Evolutionary conservation across 192 early-diverging fungal genomes (phyloP).

Genomic region (Glomus cerebriforme): DNA sequence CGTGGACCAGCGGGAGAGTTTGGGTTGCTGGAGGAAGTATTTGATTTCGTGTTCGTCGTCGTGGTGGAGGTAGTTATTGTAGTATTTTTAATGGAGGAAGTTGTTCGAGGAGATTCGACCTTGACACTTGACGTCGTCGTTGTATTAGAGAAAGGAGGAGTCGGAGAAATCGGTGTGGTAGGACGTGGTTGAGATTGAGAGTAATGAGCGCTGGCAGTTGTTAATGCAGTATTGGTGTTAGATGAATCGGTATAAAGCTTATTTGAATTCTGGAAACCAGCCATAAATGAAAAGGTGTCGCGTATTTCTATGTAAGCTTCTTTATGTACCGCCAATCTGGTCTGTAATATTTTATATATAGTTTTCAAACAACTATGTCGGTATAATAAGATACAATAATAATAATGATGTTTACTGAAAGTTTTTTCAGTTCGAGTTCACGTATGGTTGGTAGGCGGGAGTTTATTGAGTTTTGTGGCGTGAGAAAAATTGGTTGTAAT

Average conservation of each 20-base stretch:
- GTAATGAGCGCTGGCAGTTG: slow-evolving; percentile 25
- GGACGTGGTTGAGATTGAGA: not conserved
- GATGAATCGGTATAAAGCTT: slow-evolving; percentile 29
- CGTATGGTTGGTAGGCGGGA: not conserved
- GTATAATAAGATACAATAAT: not conserved
- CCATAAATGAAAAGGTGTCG: slow-evolving; percentile 20
- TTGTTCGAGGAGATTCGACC: slow-evolving; percentile 1
- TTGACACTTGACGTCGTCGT: slow-evolving; percentile 10
- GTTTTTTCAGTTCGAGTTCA: not conserved
- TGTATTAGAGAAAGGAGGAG: slow-evolving; percentile 11
- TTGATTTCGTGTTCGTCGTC: slow-evolving; percentile 3
- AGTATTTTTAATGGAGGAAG: not conserved
- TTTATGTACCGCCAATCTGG: slow-evolving; percentile 33
- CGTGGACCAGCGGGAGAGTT: slow-evolving; percentile 28
- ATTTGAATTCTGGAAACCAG: slow-evolving; percentile 33
- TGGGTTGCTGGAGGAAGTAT: slow-evolving; percentile 18
- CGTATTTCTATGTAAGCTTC: slow-evolving; percentile 17
- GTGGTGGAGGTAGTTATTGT: slow-evolving; percentile 1
- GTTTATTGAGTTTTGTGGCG: not conserved
- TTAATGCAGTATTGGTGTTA: slow-evolving; percentile 30
- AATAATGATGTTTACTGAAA: not conserved
- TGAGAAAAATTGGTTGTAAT: slow-evolving; percentile 15
- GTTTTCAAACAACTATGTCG: slow-evolving; percentile 8
- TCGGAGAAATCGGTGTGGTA: slow-evolving; percentile 32
- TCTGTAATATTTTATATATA: slow-evolving; percentile 13